A percentile compares a stretch with the other conserved stretches of the same genome.
These are phyloP conservation scores for Cryptosporidium baileyi DNA, from an alignment of 169 alveolate genomes.

Conservation along the genomic window DNA sequence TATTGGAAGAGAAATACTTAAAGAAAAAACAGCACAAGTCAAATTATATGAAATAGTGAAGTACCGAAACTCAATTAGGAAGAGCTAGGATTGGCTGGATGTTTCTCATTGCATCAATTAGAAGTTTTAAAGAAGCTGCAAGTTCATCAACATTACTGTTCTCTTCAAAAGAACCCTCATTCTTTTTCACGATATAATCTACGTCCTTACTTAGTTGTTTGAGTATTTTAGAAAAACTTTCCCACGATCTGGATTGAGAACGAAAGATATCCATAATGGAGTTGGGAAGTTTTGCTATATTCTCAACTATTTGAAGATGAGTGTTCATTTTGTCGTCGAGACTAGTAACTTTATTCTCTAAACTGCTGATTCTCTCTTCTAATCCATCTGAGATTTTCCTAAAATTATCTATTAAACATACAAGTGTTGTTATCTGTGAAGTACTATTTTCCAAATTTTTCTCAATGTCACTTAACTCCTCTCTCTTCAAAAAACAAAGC, in stretches of 20 bases:
- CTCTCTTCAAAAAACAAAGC: background rate
- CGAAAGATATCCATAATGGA: background rate
- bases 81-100: background rate
- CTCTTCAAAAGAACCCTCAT: slow-evolving; percentile 23
- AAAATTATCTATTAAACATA: background rate
- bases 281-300: slow-evolving; percentile 15
- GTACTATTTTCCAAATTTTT: slow-evolving; percentile 35
- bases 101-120: slow-evolving; percentile 11
- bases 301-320: background rate
- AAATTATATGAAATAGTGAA: slow-evolving; percentile 9
- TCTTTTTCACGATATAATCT: slow-evolving; percentile 8
- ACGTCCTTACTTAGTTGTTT: slow-evolving; percentile 35
- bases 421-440: slow-evolving; percentile 41
- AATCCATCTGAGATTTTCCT: background rate
- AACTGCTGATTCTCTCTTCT: background rate
- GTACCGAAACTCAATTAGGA: background rate
- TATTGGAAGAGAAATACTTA: slow-evolving; percentile 25
- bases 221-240: background rate
- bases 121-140: background rate
- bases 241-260: slow-evolving; percentile 36
- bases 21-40: slow-evolving; percentile 3
- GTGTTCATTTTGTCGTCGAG: slow-evolving; percentile 24
- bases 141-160: slow-evolving; percentile 19
- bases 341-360: background rate
- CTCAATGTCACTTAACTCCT: background rate